These are phyloP conservation scores for Colletotrichum incanum DNA, from an alignment of 2,329 filamentous ascomycete species.

Conservation along the genomic window DNA sequence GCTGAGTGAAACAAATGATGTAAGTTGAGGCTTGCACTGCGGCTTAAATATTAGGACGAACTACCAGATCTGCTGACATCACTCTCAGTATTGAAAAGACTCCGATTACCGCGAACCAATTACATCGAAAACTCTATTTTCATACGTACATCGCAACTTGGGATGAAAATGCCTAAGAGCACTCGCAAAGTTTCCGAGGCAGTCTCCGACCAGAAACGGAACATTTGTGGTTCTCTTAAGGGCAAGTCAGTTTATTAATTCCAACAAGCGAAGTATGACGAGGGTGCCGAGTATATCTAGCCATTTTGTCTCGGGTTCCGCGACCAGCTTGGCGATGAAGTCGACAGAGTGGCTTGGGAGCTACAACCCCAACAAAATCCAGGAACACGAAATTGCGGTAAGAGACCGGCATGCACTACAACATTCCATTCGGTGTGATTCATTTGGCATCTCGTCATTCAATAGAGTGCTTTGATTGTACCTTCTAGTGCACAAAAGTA, in stretches of 20 bases:
- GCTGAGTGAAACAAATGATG: neutral
- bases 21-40: neutral
- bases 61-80: neutral
- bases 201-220: too few species aligned
- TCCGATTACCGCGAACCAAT: neutral
- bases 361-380: neutral
- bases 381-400: neutral
- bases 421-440: neutral
- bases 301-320: neutral
- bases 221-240: too few species aligned
- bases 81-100: neutral
- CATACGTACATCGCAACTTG: neutral
- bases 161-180: neutral
- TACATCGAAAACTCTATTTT: neutral
- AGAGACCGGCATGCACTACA: too few species aligned
- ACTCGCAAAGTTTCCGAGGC: too few species aligned
- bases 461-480: too few species aligned
- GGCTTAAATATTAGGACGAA: neutral
- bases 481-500: too few species aligned
- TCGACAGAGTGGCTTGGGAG: neutral
- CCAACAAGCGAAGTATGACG: too few species aligned
- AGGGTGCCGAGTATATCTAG: neutral
- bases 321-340: neutral
- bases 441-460: neutral
- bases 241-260: too few species aligned